A percentile compares a stretch with the other conserved stretches of the same genome.
These are phyloP conservation scores for Coemansia sp. DNA, from an alignment of 192 early-diverging fungal species.

Conservation along the genomic window DNA sequence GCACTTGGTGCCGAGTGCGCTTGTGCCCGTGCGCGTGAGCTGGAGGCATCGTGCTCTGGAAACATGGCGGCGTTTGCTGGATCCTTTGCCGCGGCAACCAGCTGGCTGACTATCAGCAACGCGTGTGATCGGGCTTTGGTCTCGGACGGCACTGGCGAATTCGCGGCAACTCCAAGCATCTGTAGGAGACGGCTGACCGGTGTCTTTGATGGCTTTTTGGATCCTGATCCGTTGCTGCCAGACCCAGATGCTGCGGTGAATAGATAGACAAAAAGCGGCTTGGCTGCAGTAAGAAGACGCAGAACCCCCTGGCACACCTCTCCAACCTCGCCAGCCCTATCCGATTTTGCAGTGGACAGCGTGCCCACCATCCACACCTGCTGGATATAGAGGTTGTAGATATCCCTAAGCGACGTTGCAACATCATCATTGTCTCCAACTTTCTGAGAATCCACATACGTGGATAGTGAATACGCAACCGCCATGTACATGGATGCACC, in stretches of 20 bases:
- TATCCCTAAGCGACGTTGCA: not conserved
- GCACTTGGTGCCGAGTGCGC: slow-evolving; percentile 2
- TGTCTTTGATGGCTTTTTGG: not conserved
- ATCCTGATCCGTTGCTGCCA: not conserved
- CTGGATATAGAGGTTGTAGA: slow-evolving; percentile 20
- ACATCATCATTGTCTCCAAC: not conserved
- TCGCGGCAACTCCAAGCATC: slow-evolving; percentile 16
- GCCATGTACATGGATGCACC: slow-evolving; percentile 36
- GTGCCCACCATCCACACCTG: slow-evolving; percentile 43
- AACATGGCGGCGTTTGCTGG: slow-evolving; percentile 18
- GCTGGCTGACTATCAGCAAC: slow-evolving; percentile 34
- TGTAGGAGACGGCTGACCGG: slow-evolving; percentile 27
- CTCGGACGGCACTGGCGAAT: not conserved
- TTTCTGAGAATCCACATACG: not conserved
- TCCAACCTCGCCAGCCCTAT: slow-evolving; percentile 7
- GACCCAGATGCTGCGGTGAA: slow-evolving; percentile 6
- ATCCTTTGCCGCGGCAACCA: slow-evolving; percentile 23
- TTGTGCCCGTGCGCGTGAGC: not conserved
- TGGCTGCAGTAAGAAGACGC: slow-evolving; percentile 31
- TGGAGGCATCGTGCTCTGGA: slow-evolving; percentile 9
- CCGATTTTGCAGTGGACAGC: not conserved
- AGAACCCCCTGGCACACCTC: slow-evolving; percentile 31
- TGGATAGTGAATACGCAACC: slow-evolving; percentile 17
- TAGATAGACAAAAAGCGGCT: slow-evolving; percentile 16
- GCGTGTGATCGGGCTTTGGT: slow-evolving; percentile 16